These are phyloP conservation scores for Podaxis mareebaensis DNA, from an alignment of 768 basidiomycete genomes.

Conservation along the genomic window DNA sequence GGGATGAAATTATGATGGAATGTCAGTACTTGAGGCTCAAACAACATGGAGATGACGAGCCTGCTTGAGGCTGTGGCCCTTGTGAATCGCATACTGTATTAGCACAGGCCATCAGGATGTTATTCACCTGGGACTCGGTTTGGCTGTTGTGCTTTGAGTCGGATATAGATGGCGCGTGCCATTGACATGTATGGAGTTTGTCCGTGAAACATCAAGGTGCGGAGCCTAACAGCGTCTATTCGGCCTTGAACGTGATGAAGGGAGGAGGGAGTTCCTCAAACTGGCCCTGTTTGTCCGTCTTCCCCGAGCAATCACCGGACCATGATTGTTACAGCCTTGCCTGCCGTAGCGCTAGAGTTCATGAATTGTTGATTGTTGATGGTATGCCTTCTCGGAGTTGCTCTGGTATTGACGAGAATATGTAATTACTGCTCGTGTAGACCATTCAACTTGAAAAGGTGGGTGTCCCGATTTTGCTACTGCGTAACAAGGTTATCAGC, in stretches of 20 bases:
- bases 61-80: constrained; percentile 15
- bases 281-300: constrained; percentile 1
- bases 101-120: constrained; percentile 8
- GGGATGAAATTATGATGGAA: constrained; percentile 7
- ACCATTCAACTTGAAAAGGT: background rate
- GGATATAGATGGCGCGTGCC: constrained; percentile 9
- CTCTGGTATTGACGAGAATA: background rate
- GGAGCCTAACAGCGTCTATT: constrained; percentile 3
- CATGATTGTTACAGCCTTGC: background rate
- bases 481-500: background rate
- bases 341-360: background rate
- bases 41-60: constrained; percentile 11
- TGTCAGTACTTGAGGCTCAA: constrained; percentile 7
- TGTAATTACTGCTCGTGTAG: background rate
- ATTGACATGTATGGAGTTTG: constrained; percentile 14
- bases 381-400: background rate
- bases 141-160: constrained; percentile 8
- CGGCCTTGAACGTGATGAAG: constrained; percentile 3
- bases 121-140: constrained; percentile 14
- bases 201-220: constrained; percentile 16
- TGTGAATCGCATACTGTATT: constrained; percentile 14
- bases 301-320: background rate
- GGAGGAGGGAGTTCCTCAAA: constrained; percentile 4
- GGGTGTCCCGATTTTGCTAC: too few species aligned
- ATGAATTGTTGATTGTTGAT: background rate